These are phyloP conservation scores for Phytomonas sp. DNA, from an alignment of 208 protist genomes.

Conservation along the genomic window DNA sequence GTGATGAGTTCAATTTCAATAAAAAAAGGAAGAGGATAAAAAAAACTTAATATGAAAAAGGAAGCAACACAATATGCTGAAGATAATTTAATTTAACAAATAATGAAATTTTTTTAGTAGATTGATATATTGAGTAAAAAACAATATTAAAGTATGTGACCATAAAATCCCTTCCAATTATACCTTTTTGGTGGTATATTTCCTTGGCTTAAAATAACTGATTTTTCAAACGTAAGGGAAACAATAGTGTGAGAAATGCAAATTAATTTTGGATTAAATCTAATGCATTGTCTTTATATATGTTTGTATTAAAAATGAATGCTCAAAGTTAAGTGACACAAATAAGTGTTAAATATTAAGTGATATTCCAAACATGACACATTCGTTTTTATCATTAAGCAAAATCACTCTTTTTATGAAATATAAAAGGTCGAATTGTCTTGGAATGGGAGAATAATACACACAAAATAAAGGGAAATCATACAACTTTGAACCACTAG, in stretches of 20 bases:
- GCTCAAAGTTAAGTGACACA: background rate
- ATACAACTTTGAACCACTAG: background rate
- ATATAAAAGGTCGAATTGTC: conserved; percentile 2
- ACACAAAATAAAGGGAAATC: background rate
- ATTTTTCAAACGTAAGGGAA: conserved; percentile 9
- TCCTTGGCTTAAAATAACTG: background rate
- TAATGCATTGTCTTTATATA: conserved; percentile 5
- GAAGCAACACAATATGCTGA: conserved; percentile 1
- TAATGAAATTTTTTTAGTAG: background rate
- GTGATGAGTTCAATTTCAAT: background rate
- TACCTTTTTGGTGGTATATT: conserved; percentile 3
- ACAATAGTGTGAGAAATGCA: conserved; percentile 7
- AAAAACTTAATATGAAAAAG: conserved; percentile 3
- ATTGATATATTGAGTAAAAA: conserved; percentile 1
- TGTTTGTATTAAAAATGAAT: conserved; percentile 1
- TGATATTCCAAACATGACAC: conserved; percentile 5
- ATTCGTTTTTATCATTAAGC: background rate
- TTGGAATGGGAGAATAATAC: conserved; percentile 4
- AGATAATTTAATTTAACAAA: background rate
- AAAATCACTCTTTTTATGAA: conserved; percentile 4
- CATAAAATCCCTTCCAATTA: background rate
- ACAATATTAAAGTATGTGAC: background rate
- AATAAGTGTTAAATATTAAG: conserved; percentile 6
- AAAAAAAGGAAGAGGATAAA: conserved; percentile 5
- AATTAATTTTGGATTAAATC: conserved; percentile 5